Evolutionary conservation across 345 rosid species (phyloP), one percentile per base, ranked within the genome.

Genomic region (Rhizophora mangle): DNA sequence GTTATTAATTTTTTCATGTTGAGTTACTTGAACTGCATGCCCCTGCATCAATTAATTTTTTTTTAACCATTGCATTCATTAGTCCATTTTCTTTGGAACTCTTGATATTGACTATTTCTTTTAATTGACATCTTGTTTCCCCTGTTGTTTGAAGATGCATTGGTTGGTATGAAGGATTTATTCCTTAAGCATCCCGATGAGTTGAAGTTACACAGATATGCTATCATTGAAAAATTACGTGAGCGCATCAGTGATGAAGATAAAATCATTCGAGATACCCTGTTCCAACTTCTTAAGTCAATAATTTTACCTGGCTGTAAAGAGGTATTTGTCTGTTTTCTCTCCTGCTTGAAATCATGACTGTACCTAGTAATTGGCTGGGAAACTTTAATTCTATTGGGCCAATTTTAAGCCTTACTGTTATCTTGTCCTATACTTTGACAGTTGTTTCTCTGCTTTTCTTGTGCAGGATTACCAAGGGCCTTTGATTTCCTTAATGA

Each of bases 391-490:
- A 24, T 24, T 55, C 16, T 24, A 15, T 15, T 11, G 8, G 22
- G 70, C 36, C 60, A 56, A 13, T 56, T 4, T 55, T 56, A 9
- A 22, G 27, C 59, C 27, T 55, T 55, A 39, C 47, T 59, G 24
- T 31, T 32, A 21, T 26, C 34, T 52, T 64, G 39, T 53, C 24
- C 51, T 55, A n/a, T 67, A 67, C 67, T 74, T 69, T 62, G 71
- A 76, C 29, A 39, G 36, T 71, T 71, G 36, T 65, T 43, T 80
- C 64, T 78, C 46, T 75, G 49, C 68, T 67, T 31, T 75, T 65
- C 52, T 58, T 76, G 30, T 76, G 59, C 88, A 95, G 97, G 99
- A 87, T 72, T 81, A 83, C 82, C 91, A 83, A 74, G 88, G 94
- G 46, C 88, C 78, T 64, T 60, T 88, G 27, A 72, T 92, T 76